phyloP scores from a whole-genome alignment of 2,329 filamentous ascomycete species.

The Colletotrichum australisinense region DNA sequence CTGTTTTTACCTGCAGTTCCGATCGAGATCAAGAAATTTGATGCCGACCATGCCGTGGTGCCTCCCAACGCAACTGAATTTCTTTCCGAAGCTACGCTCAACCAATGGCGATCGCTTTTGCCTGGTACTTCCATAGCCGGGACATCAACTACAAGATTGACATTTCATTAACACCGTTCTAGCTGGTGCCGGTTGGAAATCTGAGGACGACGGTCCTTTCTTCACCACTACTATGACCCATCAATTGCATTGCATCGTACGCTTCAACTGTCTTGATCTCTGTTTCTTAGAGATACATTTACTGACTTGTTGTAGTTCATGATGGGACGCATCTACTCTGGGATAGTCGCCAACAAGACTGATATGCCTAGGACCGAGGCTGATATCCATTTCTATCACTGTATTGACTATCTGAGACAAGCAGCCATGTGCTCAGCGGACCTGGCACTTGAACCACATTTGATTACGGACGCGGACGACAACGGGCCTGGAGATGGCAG shows the following conservation, averaged over 20 bases:
- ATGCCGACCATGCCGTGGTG: conserved; percentile 51
- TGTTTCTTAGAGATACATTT: background rate
- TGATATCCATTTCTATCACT: conserved; percentile 52
- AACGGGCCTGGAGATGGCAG: conserved; percentile 50
- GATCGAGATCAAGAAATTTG: conserved; percentile 50
- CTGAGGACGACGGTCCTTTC: conserved; percentile 47
- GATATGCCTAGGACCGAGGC: conserved; percentile 41
- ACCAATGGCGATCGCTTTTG: conserved; percentile 53
- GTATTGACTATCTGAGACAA: conserved; percentile 55
- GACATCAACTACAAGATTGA: too few relatives aligned
- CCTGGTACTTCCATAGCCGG: conserved; percentile 43
- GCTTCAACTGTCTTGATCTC: conserved; percentile 4
- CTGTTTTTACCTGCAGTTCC: conserved; percentile 42
- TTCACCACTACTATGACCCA: conserved; percentile 55
- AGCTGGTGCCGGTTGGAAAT: conserved; percentile 49
- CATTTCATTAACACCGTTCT: background rate
- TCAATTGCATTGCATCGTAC: conserved; percentile 53
- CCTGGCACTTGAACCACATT: conserved; percentile 49
- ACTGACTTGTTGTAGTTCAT: conserved; percentile 41
- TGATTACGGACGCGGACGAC: conserved; percentile 50
- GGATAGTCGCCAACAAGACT: conserved; percentile 36
- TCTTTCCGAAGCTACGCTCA: conserved; percentile 48
- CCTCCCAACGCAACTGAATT: conserved; percentile 52
- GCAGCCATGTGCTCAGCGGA: conserved; percentile 52
- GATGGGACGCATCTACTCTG: conserved; percentile 48